Evolutionary conservation across 192 early-diverging fungal species (phyloP), one percentile per base, ranked within the genome.

Genomic region (Phlyctochytrium arcticum): DNA sequence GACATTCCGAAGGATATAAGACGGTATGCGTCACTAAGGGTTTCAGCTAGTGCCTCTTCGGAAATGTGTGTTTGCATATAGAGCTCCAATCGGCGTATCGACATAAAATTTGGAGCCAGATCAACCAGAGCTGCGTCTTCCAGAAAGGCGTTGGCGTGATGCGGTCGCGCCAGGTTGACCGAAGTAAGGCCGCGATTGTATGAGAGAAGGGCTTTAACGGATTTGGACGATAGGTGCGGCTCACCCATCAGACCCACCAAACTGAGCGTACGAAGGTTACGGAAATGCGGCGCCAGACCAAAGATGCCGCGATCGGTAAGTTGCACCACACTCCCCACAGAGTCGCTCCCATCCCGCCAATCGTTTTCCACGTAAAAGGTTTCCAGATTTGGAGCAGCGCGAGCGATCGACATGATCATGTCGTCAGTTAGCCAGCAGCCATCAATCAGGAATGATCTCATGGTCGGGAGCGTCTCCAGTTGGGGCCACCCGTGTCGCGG

Each of bases 381-480:
- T 37, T 61, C 56, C 5, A 70, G 54, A n/a, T 67, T 67, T 1
- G 62, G 69, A n/a, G 69, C 60, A 23, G 24, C 24, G 17, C 54
- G 36, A 5, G 49, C 64, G 26, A 70, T 68, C 23, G 34, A 12
- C 9, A 6, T 21, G 1, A 70, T 3, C 6, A 68, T 27, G 49
- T 46, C 63, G 47, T 70, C 69, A 4, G 69, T 58, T 15, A 59
- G 48, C 69, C 69, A 70, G 53, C 69, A 70, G 5, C 69, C 63
- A 36, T 70, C 69, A 19, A 70, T 32, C 21, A 70, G 44, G 6
- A 70, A 19, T 29, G 69, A 37, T 17, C 59, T 36, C 23, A 68
- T 32, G 29, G 35, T 60, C 4, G 44, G 57, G 23, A 60, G 47
- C 10, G 67, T n/a, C 27, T 48, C 49, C 17, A 68, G 49, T 17